A percentile compares a stretch with the other conserved stretches of the same genome.
Conservation (phyloP, 495 filamentous ascomycete species). For the Peziza echinospora region DNA sequence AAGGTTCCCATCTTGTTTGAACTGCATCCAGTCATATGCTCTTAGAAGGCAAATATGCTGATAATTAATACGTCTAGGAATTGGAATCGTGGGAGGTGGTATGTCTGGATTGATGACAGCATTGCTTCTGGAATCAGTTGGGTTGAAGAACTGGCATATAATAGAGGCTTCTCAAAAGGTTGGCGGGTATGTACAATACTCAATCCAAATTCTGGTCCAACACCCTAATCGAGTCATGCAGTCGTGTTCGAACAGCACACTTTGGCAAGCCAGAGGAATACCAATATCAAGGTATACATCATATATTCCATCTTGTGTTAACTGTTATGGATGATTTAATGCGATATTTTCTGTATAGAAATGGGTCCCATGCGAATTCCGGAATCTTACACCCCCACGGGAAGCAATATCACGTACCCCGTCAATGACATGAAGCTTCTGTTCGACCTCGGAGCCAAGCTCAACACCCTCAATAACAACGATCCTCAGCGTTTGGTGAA, state of each 20-base stretch:
- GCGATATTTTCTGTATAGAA: constrained; percentile 20
- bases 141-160: constrained; percentile 35
- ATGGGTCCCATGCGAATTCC: constrained; percentile 52
- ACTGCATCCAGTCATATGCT: background rate
- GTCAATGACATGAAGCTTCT: constrained; percentile 34
- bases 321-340: constrained; percentile 1
- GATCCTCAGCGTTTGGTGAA: constrained; percentile 33
- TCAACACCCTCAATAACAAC: constrained; percentile 36
- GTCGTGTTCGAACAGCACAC: constrained; percentile 41
- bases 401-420: constrained; percentile 30
- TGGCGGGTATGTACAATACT: constrained; percentile 26
- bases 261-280: constrained; percentile 41
- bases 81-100: constrained; percentile 45
- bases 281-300: constrained; percentile 32
- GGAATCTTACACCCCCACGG: constrained; percentile 23
- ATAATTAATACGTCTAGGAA: constrained; percentile 11
- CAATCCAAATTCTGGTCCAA: too few species aligned
- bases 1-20: background rate
- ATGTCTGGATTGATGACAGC: constrained; percentile 44
- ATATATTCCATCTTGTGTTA: background rate
- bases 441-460: constrained; percentile 36
- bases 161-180: constrained; percentile 29
- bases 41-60: background rate
- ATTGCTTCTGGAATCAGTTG: constrained; percentile 29
- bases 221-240: constrained; percentile 23